Conservation (phyloP, 2,329 filamentous ascomycete genomes). For the Fusarium fujikuroi region DNA sequence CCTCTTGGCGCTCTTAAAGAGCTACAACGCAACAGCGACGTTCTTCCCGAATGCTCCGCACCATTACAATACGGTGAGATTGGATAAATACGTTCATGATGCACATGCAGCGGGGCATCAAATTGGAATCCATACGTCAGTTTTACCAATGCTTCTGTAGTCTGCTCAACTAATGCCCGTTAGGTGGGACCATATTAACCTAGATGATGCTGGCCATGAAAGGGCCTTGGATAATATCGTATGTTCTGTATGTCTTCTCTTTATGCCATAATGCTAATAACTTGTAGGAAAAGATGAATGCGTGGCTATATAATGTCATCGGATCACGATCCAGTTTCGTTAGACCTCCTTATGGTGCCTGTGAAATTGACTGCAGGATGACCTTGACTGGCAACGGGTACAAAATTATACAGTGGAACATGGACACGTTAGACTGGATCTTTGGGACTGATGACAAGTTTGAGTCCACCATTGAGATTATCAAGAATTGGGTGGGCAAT, state of each 20-base stretch:
- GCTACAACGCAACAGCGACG: not conserved
- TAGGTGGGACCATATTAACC: not conserved
- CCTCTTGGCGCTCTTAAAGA: not conserved
- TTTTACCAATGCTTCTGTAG: not conserved
- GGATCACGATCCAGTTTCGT: not conserved
- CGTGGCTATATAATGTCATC: not conserved
- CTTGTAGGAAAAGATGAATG: not conserved
- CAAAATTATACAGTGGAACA: not conserved
- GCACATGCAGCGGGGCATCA: not conserved
- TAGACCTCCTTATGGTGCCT: not conserved
- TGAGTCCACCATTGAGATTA: not conserved
- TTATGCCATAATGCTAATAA: accelerated
- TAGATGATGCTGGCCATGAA: not conserved
- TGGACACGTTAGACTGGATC: not conserved
- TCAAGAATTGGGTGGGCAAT: not conserved
- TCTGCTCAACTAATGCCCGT: too few species aligned
- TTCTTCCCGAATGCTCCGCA: not conserved
- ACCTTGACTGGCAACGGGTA: not conserved
- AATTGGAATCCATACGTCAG: not conserved
- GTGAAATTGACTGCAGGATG: not conserved
- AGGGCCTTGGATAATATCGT: not conserved
- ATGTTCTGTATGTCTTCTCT: accelerated
- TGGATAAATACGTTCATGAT: not conserved
- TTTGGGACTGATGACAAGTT: not conserved
- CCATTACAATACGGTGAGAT: not conserved